Conservation (phyloP, 208 protist genomes). For the Chromosphaera perkinsii region DNA sequence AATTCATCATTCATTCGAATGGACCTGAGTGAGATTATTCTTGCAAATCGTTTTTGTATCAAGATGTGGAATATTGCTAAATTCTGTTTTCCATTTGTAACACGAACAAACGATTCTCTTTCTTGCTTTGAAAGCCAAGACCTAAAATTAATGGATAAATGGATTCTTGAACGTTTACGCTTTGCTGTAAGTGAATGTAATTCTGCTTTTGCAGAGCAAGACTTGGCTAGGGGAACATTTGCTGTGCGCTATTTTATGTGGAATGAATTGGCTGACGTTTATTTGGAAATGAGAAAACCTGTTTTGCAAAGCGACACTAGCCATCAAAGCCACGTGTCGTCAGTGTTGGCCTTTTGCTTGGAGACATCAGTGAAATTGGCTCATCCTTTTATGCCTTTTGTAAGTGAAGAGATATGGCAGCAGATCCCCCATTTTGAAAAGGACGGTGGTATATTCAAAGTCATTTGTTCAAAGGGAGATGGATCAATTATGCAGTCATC, state of each 20-base stretch:
- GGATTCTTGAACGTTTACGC: conserved; percentile 84
- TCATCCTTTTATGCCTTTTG: conserved; percentile 98
- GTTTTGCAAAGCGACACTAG: neutral
- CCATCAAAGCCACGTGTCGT: neutral
- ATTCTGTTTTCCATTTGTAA: too few species aligned
- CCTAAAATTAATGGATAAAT: neutral
- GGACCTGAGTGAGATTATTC: conserved; percentile 76
- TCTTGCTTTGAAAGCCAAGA: too few species aligned
- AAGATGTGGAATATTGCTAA: too few species aligned
- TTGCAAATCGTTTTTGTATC: too few species aligned
- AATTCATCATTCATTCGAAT: too few species aligned
- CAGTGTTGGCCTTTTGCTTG: neutral
- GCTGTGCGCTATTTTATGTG: conserved; percentile 89
- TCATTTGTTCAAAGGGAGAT: too few species aligned
- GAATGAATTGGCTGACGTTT: conserved; percentile 96
- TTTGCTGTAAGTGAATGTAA: conserved; percentile 66
- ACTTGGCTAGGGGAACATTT: conserved; percentile 78
- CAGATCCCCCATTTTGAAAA: conserved; percentile 56
- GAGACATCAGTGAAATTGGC: conserved; percentile 68
- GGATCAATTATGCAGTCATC: too few species aligned
- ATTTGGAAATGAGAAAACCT: conserved; percentile 84
- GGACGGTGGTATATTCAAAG: too few species aligned
- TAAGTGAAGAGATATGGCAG: conserved; percentile 99
- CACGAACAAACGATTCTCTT: too few species aligned
- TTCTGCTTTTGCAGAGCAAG: conserved; percentile 71